A percentile compares a stretch with the other conserved stretches of the same genome.
phyloP scores from a whole-genome alignment of 2,329 filamentous ascomycete genomes.

The Chaetothyriales sp. region DNA sequence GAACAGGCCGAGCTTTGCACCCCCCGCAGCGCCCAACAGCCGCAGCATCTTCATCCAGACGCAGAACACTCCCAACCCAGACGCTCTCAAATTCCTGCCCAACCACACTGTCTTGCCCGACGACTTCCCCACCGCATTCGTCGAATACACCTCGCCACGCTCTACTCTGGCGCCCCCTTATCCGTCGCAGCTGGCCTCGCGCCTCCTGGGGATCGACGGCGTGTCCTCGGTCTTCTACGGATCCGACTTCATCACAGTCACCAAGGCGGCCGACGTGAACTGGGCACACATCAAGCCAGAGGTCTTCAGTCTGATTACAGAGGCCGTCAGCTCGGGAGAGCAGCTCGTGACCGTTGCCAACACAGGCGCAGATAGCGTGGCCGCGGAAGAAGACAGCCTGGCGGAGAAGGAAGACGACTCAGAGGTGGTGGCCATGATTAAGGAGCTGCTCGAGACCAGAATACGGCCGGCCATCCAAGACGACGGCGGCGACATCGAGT shows the following conservation, averaged over 20 bases:
- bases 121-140: conserved; percentile 57
- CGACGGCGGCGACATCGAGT: conserved; percentile 95
- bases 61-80: conserved; percentile 83
- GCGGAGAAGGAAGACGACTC: conserved; percentile 80
- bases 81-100: conserved; percentile 88
- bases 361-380: conserved; percentile 40
- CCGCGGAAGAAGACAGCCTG: conserved; percentile 51
- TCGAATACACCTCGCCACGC: conserved; percentile 84
- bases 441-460: conserved; percentile 87
- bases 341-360: conserved; percentile 61
- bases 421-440: conserved; percentile 96
- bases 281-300: conserved; percentile 95
- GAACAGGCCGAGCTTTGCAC: conserved; percentile 9
- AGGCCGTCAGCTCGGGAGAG: conserved; percentile 74
- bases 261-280: conserved; percentile 71
- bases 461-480: conserved; percentile 94
- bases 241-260: conserved; percentile 90
- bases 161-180: conserved; percentile 78
- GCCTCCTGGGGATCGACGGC: conserved; percentile 85
- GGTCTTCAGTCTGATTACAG: conserved; percentile 87
- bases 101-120: conserved; percentile 75
- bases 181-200: conserved; percentile 78
- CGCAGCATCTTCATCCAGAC: conserved; percentile 97
- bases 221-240: conserved; percentile 94
- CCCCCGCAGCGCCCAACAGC: conserved; percentile 28